These are phyloP conservation scores for Aspergillus avenaceus DNA, from an alignment of 495 filamentous ascomycete species.

Conservation along the genomic window DNA sequence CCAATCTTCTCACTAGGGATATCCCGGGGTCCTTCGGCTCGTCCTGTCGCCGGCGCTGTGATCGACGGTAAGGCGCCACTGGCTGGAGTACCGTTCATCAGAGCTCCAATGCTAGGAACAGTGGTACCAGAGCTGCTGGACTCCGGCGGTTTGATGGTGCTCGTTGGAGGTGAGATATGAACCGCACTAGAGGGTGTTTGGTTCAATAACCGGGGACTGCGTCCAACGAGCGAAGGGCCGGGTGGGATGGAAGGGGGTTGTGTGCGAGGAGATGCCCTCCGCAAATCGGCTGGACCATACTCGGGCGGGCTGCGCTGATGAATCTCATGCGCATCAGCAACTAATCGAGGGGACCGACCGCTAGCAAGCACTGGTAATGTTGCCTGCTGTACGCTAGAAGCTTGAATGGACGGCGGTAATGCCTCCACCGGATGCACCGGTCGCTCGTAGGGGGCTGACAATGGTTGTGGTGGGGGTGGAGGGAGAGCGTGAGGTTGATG, in stretches of 20 bases:
- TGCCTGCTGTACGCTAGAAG: slow-evolving; percentile 14
- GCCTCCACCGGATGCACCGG: slow-evolving; percentile 27
- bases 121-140: slow-evolving; percentile 26
- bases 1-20: slow-evolving; percentile 62
- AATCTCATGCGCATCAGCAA: slow-evolving; percentile 25
- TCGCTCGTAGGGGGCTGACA: slow-evolving; percentile 32
- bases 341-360: slow-evolving; percentile 33
- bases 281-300: slow-evolving; percentile 29
- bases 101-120: slow-evolving; percentile 48
- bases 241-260: slow-evolving; percentile 24
- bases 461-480: slow-evolving; percentile 13
- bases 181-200: slow-evolving; percentile 25
- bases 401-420: slow-evolving; percentile 21
- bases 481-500: slow-evolving; percentile 24
- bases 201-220: slow-evolving; percentile 31
- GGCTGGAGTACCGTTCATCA: slow-evolving; percentile 47
- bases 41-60: slow-evolving; percentile 16
- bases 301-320: slow-evolving; percentile 29
- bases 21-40: slow-evolving; percentile 52
- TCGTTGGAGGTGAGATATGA: slow-evolving; percentile 22
- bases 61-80: slow-evolving; percentile 40
- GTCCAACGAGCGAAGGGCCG: slow-evolving; percentile 18
- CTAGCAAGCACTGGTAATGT: slow-evolving; percentile 18
- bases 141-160: slow-evolving; percentile 20
- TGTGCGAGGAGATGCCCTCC: slow-evolving; percentile 36